Base-by-base conservation (phyloP, 2,329 filamentous ascomycete species). In the Penicillium vulpinum region DNA sequence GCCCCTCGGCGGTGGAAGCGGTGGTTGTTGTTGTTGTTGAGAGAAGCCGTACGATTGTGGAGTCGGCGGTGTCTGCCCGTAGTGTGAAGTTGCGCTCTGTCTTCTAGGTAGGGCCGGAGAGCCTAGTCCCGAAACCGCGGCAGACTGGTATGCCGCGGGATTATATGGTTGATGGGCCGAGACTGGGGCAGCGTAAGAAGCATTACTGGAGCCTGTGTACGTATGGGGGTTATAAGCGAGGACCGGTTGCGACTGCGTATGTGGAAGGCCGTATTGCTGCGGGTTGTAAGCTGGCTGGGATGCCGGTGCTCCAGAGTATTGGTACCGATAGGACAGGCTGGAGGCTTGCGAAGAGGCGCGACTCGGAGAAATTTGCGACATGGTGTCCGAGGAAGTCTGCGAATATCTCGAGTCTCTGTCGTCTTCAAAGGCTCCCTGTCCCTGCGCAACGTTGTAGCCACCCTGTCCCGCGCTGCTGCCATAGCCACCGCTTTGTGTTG, bases 151-250 rank as follows among this genome's bases (percentile, higher is more conserved):
- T 22, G 78, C 78, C 3, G 80, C 79, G 1, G 80, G 80, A 54
- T 81, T 78, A 63, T 82, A 82, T 11, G 78, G 75, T 54, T 78
- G 78, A 61, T 78, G 75, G 11, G 58, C 57, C 9, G 70, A 57
- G 11, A 54, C 56, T 21, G 65, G 65, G 36, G 54, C 72, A 33
- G 60, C 55, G 52, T 73, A 71, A 8, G 68, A 61, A 28, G 61
- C 56, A 53, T 54, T 68, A 51, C 44, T 64, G 43, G 67, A 61
- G 46, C 64, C 62, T 38, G 66, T 69, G 66, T 82, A 93, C 36
- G 81, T 78, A 70, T 88, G 83, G 2, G 90, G 89, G 68, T 92
- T 93, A 74, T 92, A 93, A 41, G 83, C 81, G 72, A 75, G 73
- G 69, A 72, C 70, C 26, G 74, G 75, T 51, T 78, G 77, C 46